Evolutionary conservation across 805 yeast species (phyloP), one percentile per base, ranked within the genome.

Genomic region (Clavispora santaluciae): DNA sequence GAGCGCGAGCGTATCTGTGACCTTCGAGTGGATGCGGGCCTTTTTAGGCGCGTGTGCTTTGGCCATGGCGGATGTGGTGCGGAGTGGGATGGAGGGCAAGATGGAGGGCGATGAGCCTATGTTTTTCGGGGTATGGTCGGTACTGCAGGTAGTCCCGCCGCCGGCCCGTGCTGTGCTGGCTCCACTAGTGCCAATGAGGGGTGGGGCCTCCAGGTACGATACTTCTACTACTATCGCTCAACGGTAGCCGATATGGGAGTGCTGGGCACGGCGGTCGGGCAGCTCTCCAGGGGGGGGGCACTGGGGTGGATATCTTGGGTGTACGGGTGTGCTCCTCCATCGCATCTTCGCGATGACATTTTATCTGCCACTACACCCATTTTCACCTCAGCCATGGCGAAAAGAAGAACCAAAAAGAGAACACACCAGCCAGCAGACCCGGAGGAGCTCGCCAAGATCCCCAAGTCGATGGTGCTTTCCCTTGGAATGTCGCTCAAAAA

Each of bases 381-480:
- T 16, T 11, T 28, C 20, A 6, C 33, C 18, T n/a, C 36, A 33
- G 45, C 21, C 25, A 67, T 68, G 73, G 72, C 70, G 24, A 67
- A 64, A 41, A 64, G 71, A 59, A 66, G 68, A 61, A 53, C 54
- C n/a, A 90, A 89, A 68, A 86, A 80, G 60, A 83, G 96, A 76
- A 91, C 98, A 12, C 97, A 90, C 60, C 84, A 71, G 37, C 73
- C 73, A 45, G 65, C 66, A 24, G 67, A 78, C 20, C 83, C 78
- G 48, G 95, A 82, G 51, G 87, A 82, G 43, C 64, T 68, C 35
- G 81, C 81, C 37, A 80, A 79, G 54, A 79, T 88, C 46, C 98
- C 99, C 16, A 78, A 85, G 55, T 89, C 97, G 2, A 90, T 93
- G 96, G 98, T 93, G 40, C 75, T 93, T 48, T 80, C 93, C 54